A percentile compares a stretch with the other conserved stretches of the same genome.
phyloP scores from a whole-genome alignment of 768 basidiomycete genomes.

The Boletus rufocinnamomeus region DNA sequence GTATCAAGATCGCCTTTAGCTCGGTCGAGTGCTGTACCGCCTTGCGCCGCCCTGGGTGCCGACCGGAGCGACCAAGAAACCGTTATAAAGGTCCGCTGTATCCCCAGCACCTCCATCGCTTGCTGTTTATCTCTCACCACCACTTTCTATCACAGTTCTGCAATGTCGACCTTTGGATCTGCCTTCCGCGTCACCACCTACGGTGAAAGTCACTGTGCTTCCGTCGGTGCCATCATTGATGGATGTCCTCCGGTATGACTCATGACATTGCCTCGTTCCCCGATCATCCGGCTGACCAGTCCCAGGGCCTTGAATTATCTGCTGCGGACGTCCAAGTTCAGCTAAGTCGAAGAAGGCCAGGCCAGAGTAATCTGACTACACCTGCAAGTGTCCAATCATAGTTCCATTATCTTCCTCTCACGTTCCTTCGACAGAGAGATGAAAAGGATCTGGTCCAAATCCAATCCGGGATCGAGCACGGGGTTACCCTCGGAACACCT shows the following conservation, averaged over 20 bases:
- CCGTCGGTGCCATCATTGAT: slow-evolving; percentile 96
- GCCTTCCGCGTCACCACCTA: slow-evolving; percentile 95
- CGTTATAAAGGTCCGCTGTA: slow-evolving; percentile 26
- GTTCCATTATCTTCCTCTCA: neutral
- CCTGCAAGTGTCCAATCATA: slow-evolving; percentile 58
- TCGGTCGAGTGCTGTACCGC: slow-evolving; percentile 31
- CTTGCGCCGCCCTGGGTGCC: slow-evolving; percentile 16
- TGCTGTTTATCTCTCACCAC: slow-evolving; percentile 17
- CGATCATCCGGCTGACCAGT: slow-evolving; percentile 16
- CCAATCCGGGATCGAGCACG: slow-evolving; percentile 92
- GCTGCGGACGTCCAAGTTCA: slow-evolving; percentile 88
- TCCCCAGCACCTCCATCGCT: slow-evolving; percentile 2
- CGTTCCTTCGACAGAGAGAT: slow-evolving; percentile 65
- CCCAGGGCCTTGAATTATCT: slow-evolving; percentile 78
- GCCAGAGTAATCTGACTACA: slow-evolving; percentile 95
- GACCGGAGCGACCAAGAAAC: neutral
- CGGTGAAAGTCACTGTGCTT: slow-evolving; percentile 96
- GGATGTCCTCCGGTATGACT: slow-evolving; percentile 88
- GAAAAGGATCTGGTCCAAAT: slow-evolving; percentile 94
- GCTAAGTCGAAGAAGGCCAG: slow-evolving; percentile 87
- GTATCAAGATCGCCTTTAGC: slow-evolving; percentile 15
- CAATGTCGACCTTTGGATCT: slow-evolving; percentile 92
- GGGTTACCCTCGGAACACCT: slow-evolving; percentile 94
- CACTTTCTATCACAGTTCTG: slow-evolving; percentile 5
- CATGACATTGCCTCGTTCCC: slow-evolving; percentile 3